Base-by-base conservation (phyloP, 2,329 filamentous ascomycete genomes). In the Penicillium sp. region DNA sequence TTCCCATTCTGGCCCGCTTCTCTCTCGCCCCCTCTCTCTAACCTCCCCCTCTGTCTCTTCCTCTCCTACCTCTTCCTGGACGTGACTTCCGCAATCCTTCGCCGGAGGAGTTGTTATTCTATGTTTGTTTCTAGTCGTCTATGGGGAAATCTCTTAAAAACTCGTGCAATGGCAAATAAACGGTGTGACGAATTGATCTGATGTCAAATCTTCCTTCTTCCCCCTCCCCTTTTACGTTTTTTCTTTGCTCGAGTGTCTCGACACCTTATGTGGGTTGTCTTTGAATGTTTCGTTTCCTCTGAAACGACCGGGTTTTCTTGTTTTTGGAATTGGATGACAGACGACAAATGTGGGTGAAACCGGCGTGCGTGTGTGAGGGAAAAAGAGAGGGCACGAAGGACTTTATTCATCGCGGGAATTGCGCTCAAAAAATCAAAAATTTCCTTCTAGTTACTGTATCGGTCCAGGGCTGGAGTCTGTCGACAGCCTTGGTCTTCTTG, bases 91-190 rank as follows among this genome's bases (percentile, higher is more conserved):
- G 36, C 29, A 35, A 32, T 43, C 32, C 46, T 38, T 43, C n/a
- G 24, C 36, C 35, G 9, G 25, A 28, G 38, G 43, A 33, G 26
- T 39, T 28, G 43, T 43, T 43, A 38, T 39, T 39, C 36, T 29
- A 38, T 45, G 32, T 45, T 27, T 45, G 29, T 35, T 39, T 45
- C 35, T 45, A 45, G 43, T 45, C 43, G 46, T 43, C 46, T 36
- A 43, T 48, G 46, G 35, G 36, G 18, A 48, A 39, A 32, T 39
- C 13, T 44, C 34, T 24, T 18, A 46, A 24, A 32, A 11, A 8
- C 39, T 46, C 33, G 45, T 32, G 40, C 40, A 43, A 47, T 47
- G 34, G 34, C 43, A 38, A 32, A 45, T 45, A 29, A 37, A 38
- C 32, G 43, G 35, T 45, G 33, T 45, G 43, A 45, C 26, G 43